Evolutionary conservation across 148 eudicot species (phyloP).

Genomic region (Suaeda aralocaspica): DNA sequence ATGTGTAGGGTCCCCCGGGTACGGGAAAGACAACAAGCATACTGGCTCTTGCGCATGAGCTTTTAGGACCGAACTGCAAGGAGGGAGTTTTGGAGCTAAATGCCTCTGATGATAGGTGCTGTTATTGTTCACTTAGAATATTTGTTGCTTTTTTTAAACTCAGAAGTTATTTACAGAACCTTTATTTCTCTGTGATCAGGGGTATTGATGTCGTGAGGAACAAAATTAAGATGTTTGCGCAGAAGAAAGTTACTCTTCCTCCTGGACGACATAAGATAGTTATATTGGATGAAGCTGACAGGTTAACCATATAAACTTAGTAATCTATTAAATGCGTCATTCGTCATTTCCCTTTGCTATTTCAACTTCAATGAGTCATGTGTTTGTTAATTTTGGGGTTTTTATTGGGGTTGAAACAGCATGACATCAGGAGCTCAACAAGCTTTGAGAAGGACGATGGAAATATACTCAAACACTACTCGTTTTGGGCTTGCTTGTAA

Average conservation of each 20-base stretch:
- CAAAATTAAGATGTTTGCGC: slow-evolving; percentile 99
- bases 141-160: background rate
- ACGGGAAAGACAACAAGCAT: slow-evolving; percentile 95
- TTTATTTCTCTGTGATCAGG: slow-evolving; percentile 29
- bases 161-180: background rate
- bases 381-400: background rate
- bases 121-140: background rate
- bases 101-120: slow-evolving; percentile 92
- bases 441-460: slow-evolving; percentile 96
- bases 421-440: slow-evolving; percentile 99
- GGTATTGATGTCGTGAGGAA: slow-evolving; percentile 98
- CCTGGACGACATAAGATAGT: slow-evolving; percentile 87
- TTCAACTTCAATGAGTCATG: background rate
- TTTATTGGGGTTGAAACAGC: slow-evolving; percentile 37
- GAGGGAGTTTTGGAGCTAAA: slow-evolving; percentile 92
- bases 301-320: slow-evolving; percentile 32
- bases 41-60: slow-evolving; percentile 94
- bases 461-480: slow-evolving; percentile 89
- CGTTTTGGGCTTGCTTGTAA: slow-evolving; percentile 99
- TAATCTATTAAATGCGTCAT: background rate
- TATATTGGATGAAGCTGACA: slow-evolving; percentile 96
- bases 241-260: slow-evolving; percentile 91
- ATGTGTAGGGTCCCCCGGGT: slow-evolving; percentile 88
- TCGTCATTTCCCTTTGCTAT: background rate
- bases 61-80: slow-evolving; percentile 73